Conservation (phyloP, 1,139 yeast species). For the Taphrina flavorubra region DNA sequence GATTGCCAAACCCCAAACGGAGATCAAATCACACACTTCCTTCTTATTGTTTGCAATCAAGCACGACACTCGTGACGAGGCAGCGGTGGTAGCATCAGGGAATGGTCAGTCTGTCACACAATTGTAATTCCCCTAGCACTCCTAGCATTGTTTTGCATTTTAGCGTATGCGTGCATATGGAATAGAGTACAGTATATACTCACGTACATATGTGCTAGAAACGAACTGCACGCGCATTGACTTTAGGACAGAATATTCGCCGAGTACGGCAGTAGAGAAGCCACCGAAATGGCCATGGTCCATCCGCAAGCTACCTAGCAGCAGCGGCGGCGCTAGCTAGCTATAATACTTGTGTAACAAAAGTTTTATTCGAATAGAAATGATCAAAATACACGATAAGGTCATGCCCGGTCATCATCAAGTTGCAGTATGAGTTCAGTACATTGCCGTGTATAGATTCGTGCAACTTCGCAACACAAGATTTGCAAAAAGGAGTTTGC, state of each 20-base stretch:
- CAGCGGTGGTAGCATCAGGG: not conserved
- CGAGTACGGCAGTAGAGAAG: not conserved
- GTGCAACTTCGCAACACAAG: no score
- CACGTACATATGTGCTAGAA: not conserved
- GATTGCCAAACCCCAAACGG: constrained; percentile 80
- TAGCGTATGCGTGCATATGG: not conserved
- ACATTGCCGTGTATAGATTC: no score
- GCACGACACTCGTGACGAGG: not conserved
- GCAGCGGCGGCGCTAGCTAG: no score
- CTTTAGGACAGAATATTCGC: not conserved
- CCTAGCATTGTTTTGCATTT: not conserved
- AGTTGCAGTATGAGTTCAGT: no score
- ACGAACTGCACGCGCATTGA: not conserved
- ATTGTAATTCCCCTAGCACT: no score
- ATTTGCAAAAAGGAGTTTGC: no score
- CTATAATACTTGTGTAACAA: no score
- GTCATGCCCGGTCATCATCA: no score
- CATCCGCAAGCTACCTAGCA: not conserved
- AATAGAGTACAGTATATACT: no score
- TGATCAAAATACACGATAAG: no score
- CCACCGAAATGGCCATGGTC: not conserved
- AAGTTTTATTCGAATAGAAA: no score
- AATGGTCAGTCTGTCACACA: no score
- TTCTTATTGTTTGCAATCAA: constrained; percentile 81
- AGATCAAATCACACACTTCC: constrained; percentile 91